A percentile compares a stretch with the other conserved stretches of the same genome.
These are phyloP conservation scores for Sphagnum tenellum DNA, from an alignment of 225 moss, liverwort and hornwort genomes.

Conservation along the genomic window DNA sequence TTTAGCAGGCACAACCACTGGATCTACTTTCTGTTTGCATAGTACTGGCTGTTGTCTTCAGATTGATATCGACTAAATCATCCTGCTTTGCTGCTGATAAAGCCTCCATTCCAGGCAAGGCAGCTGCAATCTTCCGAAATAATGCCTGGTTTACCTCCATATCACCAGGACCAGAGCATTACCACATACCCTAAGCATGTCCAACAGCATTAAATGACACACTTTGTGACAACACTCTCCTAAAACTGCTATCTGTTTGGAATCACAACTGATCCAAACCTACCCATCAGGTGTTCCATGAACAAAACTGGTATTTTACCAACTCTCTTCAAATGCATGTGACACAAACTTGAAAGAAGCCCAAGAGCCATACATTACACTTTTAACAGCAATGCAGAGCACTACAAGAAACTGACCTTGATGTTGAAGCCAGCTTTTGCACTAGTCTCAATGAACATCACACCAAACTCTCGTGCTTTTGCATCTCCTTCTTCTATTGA, in stretches of 20 bases:
- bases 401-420: constrained; percentile 20
- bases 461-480: constrained; percentile 52
- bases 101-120: constrained; percentile 96
- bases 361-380: too few species aligned
- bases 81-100: constrained; percentile 69
- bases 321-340: too few species aligned
- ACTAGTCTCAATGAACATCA: constrained; percentile 66
- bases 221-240: too few species aligned
- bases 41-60: constrained; percentile 44
- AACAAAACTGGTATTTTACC: too few species aligned
- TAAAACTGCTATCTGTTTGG: too few species aligned
- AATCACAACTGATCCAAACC: too few species aligned
- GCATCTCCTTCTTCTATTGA: constrained; percentile 68
- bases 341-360: too few species aligned
- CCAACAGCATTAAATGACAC: too few species aligned
- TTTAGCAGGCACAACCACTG: constrained; percentile 63
- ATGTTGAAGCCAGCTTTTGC: constrained; percentile 64
- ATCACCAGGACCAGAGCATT: too few species aligned
- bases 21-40: constrained; percentile 32
- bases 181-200: too few species aligned
- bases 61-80: constrained; percentile 62
- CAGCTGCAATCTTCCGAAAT: constrained; percentile 93
- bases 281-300: too few species aligned
- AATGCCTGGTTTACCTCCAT: constrained; percentile 41
- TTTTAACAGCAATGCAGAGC: too few species aligned